Evolutionary conservation across 495 filamentous ascomycete genomes (phyloP), one percentile per base, ranked within the genome.

Genomic region (Hyaloscypha finlandica): DNA sequence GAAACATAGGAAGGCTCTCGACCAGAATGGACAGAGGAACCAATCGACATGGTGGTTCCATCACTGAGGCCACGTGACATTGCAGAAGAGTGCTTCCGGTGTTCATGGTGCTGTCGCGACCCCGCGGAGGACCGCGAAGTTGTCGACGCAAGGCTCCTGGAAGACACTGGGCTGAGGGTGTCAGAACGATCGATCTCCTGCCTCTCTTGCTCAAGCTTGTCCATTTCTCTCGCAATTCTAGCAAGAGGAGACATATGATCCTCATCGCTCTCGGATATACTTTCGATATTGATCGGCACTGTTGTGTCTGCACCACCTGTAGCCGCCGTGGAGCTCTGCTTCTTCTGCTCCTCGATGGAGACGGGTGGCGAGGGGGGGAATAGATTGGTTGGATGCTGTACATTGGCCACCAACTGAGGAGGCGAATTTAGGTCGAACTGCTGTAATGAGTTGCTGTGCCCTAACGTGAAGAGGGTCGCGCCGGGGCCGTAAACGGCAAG

Each of bases 371-470:
- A 89, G 19, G 94, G 88, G 59, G 92, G 89, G 22, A 90, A 81
- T 8, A 88, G 82, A 61, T 88, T 84, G 6, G 93, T 91, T 52
- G 86, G 83, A 76, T 97, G 93, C 67, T 96, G 92, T 30, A 94
- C 88, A 74, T 91, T 94, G 42, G 88, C 87, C 9, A 94, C 89
- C 80, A 97, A 83, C 66, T 84, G 82, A 20, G 82, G 74, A 22
- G 92, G 90, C 30, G 88, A 90, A 65, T 94, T 96, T 52, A 97
- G 79, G 74, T 97, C 92, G 76, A 95, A 98, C 76, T 99, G 95
- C 72, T 97, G 96, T 32, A 96, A 89, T 25, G 90, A 93, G 74
- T 94, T 85, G 68, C 94, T 92, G 22, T 90, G 89, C 8, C 93
- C 92, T 22, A 98, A 79, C 3, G 94, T 98, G 79, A 99, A 99